Evolutionary conservation across 1,139 yeast species (phyloP).

Genomic region (Arxiozyma slooffiae): DNA sequence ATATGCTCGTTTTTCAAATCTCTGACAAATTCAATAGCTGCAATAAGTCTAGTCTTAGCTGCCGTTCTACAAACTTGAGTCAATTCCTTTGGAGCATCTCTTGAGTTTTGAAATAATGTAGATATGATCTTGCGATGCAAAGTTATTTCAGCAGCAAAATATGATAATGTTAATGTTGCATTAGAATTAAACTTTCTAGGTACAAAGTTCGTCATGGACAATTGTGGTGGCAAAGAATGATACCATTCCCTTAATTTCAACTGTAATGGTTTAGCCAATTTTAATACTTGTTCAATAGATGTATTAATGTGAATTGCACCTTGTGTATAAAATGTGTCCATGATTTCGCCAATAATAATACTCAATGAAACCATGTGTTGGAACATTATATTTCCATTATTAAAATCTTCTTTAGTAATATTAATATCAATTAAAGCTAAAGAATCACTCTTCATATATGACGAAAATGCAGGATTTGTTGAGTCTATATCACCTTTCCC

Average conservation of each 20-base stretch:
- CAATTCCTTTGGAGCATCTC: conserved; percentile 50
- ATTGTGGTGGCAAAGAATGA: conserved; percentile 58
- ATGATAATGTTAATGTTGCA: conserved; percentile 73
- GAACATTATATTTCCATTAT: conserved; percentile 62
- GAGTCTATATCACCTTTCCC: neutral
- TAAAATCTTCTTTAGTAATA: conserved; percentile 45
- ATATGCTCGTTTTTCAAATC: conserved; percentile 72
- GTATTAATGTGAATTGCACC: conserved; percentile 48
- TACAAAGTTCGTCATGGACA: conserved; percentile 55
- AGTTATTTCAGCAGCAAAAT: conserved; percentile 79
- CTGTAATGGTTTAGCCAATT: conserved; percentile 77
- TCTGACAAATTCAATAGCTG: conserved; percentile 71
- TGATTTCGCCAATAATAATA: conserved; percentile 60
- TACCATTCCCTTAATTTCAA: conserved; percentile 74
- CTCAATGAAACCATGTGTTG: conserved; percentile 60
- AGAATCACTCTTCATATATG: conserved; percentile 2
- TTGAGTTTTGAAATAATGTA: conserved; percentile 33
- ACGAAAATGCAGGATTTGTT: neutral
- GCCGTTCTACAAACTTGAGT: conserved; percentile 71
- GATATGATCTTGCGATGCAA: conserved; percentile 72
- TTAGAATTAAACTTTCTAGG: conserved; percentile 55
- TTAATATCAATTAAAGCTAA: conserved; percentile 23
- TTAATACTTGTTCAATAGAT: conserved; percentile 56
- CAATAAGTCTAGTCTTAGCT: conserved; percentile 68
- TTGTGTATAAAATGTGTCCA: conserved; percentile 62